A percentile compares a stretch with the other conserved stretches of the same genome.
These are phyloP conservation scores for Spizellomyces punctatus DNA, from an alignment of 192 early-diverging fungal genomes.

Conservation along the genomic window DNA sequence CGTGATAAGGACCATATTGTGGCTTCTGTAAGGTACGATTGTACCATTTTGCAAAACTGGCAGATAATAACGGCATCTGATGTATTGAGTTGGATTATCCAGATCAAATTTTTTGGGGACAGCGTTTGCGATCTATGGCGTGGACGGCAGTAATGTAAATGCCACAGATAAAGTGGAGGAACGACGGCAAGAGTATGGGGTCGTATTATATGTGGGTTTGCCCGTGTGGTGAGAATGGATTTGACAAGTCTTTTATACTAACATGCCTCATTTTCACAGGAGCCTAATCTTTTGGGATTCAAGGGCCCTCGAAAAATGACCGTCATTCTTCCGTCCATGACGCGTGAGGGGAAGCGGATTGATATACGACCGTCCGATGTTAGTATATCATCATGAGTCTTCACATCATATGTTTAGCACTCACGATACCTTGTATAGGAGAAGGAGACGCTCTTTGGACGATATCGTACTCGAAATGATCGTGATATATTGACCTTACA, in stretches of 20 bases:
- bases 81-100: not conserved
- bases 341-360: conserved; percentile 56
- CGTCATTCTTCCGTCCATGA: conserved; percentile 74
- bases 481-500: conserved; percentile 72
- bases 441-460: conserved; percentile 64
- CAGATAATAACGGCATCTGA: not conserved
- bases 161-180: conserved; percentile 38
- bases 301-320: conserved; percentile 94
- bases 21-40: conserved; percentile 13
- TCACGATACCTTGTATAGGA: conserved; percentile 43
- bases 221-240: too few species aligned
- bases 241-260: too few species aligned
- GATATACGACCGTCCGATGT: conserved; percentile 57
- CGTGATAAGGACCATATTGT: conserved; percentile 19
- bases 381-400: conserved; percentile 7
- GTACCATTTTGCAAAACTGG: not conserved
- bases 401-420: not conserved
- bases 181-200: conserved; percentile 40
- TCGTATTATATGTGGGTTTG: conserved; percentile 74
- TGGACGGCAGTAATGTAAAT: conserved; percentile 10
- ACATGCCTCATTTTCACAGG: conserved; percentile 41
- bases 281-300: conserved; percentile 84
- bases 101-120: conserved; percentile 89
- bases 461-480: conserved; percentile 57
- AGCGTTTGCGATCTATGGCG: conserved; percentile 69